Evolutionary conservation across 2,329 filamentous ascomycete genomes (phyloP).

Genomic region (Diaporthe nobilis): DNA sequence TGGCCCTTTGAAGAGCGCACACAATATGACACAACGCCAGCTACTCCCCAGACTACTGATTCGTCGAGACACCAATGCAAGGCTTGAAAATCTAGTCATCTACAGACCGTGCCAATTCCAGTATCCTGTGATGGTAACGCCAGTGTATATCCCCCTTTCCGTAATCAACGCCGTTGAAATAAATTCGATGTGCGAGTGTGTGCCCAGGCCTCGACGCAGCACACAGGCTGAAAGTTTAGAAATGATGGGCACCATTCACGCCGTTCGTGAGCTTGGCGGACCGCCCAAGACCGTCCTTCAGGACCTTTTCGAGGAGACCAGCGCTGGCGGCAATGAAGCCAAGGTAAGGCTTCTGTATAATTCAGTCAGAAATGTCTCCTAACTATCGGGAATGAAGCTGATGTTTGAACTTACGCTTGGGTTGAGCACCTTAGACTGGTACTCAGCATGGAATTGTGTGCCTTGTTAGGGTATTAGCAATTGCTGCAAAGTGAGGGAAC

Average conservation of each 20-base stretch:
- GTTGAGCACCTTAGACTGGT: conserved; percentile 43
- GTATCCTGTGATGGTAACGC: conserved; percentile 21
- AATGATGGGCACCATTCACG: conserved; percentile 37
- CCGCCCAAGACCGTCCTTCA: conserved; percentile 47
- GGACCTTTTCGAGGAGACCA: conserved; percentile 70
- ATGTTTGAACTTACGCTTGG: conserved; percentile 38
- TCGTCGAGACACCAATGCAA: conserved; percentile 15
- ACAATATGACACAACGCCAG: background rate
- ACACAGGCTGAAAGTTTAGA: conserved; percentile 9
- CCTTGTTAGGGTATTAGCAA: conserved; percentile 32
- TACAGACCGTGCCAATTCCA: conserved; percentile 28
- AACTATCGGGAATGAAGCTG: conserved; percentile 23
- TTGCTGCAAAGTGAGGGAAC: conserved; percentile 71
- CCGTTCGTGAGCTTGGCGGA: conserved; percentile 39
- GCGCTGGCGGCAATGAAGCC: conserved; percentile 87
- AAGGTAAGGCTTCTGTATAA: conserved; percentile 70
- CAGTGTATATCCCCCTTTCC: conserved; percentile 8
- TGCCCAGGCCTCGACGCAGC: background rate
- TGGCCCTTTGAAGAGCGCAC: background rate
- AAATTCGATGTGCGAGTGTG: background rate
- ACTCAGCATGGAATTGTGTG: conserved; percentile 43
- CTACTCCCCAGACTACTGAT: background rate
- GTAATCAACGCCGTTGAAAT: conserved; percentile 10
- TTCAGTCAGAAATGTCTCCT: conserved; percentile 42
- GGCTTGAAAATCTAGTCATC: conserved; percentile 23